Base-by-base conservation (phyloP, 1,139 yeast genomes). In the Arxiozyma bovina region DNA sequence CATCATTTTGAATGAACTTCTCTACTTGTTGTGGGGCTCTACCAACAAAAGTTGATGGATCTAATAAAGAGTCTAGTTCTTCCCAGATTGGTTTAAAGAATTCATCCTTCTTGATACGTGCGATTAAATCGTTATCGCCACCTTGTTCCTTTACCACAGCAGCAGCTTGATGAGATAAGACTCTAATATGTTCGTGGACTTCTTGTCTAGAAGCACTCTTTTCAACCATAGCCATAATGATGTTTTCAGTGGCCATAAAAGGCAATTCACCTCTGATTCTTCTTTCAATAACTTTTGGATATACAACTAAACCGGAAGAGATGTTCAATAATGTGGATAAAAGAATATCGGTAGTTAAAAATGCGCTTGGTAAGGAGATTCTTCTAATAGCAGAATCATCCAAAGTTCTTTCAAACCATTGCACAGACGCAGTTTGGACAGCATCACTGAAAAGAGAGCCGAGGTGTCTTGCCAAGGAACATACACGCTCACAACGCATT, bases 171-270 rank as follows among this genome's bases (percentile, higher is more conserved):
- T 93, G 99, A 43, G 97, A 88, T 59, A 93, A 79, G 45, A 93
- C 99, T 74, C 99, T 85, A 73, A 93, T 91, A 74, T 88, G 87
- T 77, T 93, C 99, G 74, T 93, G 99, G 70, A 96, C 93, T 56
- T 90, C 96, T 78, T 93, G 99, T 80, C 99, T 87, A 30, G 96
- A 90, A 49, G 88, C 98, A 65, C 98, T 98, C 73, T 86, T 85
- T 74, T 90, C 96, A 57, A 93, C 99, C 97, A 93, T 93, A 55
- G 99, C 99, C 99, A 93, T 93, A 72, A 93, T 93, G 71, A 93
- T 83, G 75, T 93, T 93, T 76, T 93, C 99, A 54, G 99, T 93
- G 61, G 99, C 99, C 99, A 93, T 93, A 78, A 94, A 93, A 63
- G 99, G 99, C 68, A 93, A 80, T 74, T 94, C 99, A 53, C 96